Conservation (phyloP, 2,329 filamentous ascomycete species). For the Cadophora malorum region DNA sequence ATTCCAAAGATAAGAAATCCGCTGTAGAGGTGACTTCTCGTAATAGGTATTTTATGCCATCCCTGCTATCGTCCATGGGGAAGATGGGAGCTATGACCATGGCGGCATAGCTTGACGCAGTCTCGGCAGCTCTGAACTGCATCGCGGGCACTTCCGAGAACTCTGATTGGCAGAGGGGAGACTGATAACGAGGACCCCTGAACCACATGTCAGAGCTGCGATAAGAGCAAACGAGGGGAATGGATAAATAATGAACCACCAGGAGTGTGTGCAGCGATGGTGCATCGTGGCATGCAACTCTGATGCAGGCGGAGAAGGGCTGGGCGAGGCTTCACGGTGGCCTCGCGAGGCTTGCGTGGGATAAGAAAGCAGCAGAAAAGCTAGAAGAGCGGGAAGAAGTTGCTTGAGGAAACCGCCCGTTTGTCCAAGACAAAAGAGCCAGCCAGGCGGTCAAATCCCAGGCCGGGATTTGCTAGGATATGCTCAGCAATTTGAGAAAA, state of each 20-base stretch:
- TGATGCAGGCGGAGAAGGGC: not conserved
- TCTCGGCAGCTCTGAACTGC: slow-evolving; percentile 22
- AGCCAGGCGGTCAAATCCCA: not conserved
- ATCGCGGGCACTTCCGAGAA: slow-evolving; percentile 21
- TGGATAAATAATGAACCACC: not conserved
- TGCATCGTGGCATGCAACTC: not conserved
- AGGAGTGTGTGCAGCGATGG: not conserved
- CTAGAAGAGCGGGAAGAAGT: slow-evolving; percentile 1
- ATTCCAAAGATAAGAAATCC: slow-evolving; percentile 25
- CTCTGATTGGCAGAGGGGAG: not conserved
- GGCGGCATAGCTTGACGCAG: slow-evolving; percentile 4
- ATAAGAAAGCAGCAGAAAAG: slow-evolving; percentile 8
- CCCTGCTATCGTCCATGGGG: slow-evolving; percentile 28
- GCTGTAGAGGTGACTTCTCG: slow-evolving; percentile 20
- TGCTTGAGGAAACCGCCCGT: not conserved
- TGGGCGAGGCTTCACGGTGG: slow-evolving; percentile 9
- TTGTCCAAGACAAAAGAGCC: not conserved
- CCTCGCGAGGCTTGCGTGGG: slow-evolving; percentile 21
- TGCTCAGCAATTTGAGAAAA: not conserved
- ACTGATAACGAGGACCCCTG: slow-evolving; percentile 24
- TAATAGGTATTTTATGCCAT: slow-evolving; percentile 24
- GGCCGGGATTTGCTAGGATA: not conserved
- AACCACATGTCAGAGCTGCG: slow-evolving; percentile 13
- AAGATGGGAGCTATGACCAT: slow-evolving; percentile 18
- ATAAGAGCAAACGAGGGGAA: slow-evolving; percentile 23